Base-by-base conservation (phyloP, 176 grass and related monocot species). In the Carex littledalei region DNA sequence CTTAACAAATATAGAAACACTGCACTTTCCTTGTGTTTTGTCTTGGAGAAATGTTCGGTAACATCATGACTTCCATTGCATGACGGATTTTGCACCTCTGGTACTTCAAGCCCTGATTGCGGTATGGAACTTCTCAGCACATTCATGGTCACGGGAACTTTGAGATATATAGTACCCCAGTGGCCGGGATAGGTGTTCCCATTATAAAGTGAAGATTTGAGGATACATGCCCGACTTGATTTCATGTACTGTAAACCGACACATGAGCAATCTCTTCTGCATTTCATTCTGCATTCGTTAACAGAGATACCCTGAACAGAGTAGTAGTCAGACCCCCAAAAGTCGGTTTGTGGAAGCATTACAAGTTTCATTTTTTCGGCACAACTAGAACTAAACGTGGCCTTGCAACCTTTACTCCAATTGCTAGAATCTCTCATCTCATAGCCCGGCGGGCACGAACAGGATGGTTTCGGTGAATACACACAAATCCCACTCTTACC, bases 191-290 rank as follows among this genome's bases (percentile, higher is more conserved):
- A 89, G 24, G 86, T 82, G 43, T 65, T 77, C 17, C 91, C 91
- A 16, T 93, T 93, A 82, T 85, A 87, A 62, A 93, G 76, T 31
- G 90, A 68, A 79, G 86, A 90, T 84, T 93, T 93, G 84, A 83
- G 88, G 55, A 43, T 85, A 65, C 88, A 92, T 60, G 61, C 85
- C 68, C 52, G 83, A 41, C 8, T 41, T 71, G 83, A 50, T 70
- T 41, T 57, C 80, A 86, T 87, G 88, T 90, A 84, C 52, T 92
- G 88, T 43, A 88, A 85, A 63, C 41, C 88, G 4, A 88, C 84
- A 87, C 91, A 93, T 0, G 86, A 53, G 65, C 84, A 90, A 54
- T 52, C 49, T 18, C 0, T 26, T 16, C 6, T 43, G 67, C 91
- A 93, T 10, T 32, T 39, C 15, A n/a, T 6, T 8, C 45, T 67